Base-by-base conservation (phyloP, 768 basidiomycete species). In the Tricholomella constricta region DNA sequence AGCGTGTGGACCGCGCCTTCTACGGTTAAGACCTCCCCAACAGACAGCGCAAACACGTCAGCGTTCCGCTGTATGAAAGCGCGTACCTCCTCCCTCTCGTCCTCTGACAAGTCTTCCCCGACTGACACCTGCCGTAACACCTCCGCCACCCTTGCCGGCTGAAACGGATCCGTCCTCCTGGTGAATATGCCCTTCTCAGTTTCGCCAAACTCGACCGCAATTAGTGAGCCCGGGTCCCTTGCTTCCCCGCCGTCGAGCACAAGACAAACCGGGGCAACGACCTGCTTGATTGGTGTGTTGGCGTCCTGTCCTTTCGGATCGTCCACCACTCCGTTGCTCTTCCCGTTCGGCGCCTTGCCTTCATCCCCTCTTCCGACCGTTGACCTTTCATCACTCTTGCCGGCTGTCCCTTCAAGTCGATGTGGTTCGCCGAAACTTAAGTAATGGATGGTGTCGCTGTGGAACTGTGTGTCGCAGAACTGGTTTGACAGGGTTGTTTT, bases 1-100 rank as follows among this genome's bases (percentile, higher is more conserved):
- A 77, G 64, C 11, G 45, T 59, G 47, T 78, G 76, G 0, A 64
- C 59, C 0, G 67, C 68, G 1, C 65, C 67, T 1, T 72, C 65
- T 14, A 47, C 36, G 10, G 15, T 0, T 62, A 61, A 0, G 77
- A 35, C 34, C 15, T 35, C 34, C 40, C 42, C 4, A n/a, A 35
- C 11, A 11, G 11, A 12, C 11, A 35, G 34, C 10, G 34, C 34
- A n/a, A 35, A 35, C 11, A 10, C 9, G 15, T 35, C 34, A 4
- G 34, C 34, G 12, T 35, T 6, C 5, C 15, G 4, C 5, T 4
- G 6, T 4, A 35, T 10, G 15, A 35, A 10, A 4, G 4, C 11
- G 4, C 4, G 4, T 4, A 35, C 34, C 10, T 35, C 10, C 34
- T 10, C 15, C 9, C 15, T 4, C 15, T 35, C 6, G 4, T 35